Conservation (phyloP, 108 stramenopile species). For the Conticribra weissflogii region DNA sequence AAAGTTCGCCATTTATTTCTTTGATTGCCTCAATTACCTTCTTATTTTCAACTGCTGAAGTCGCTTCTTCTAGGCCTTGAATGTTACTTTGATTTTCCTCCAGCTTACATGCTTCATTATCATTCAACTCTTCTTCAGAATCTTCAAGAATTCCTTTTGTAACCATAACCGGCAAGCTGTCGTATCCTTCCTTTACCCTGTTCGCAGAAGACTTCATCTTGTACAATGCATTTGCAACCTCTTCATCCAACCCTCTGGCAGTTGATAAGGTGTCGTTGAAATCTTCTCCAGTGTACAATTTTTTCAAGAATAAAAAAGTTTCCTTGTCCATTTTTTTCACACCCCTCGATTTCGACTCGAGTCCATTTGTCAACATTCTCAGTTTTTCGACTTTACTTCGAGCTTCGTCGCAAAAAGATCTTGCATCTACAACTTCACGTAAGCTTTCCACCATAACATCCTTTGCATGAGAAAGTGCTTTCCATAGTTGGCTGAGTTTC, state of each 20-base stretch:
- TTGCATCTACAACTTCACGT: constrained; percentile 38
- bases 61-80: constrained; percentile 33
- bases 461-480: constrained; percentile 57
- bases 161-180: constrained; percentile 40
- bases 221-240: constrained; percentile 27
- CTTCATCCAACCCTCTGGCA: constrained; percentile 53
- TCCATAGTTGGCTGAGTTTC: constrained; percentile 52
- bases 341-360: constrained; percentile 31
- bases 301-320: constrained; percentile 16
- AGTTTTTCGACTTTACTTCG: constrained; percentile 36
- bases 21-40: constrained; percentile 37
- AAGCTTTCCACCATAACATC: constrained; percentile 57
- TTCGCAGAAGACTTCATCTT: constrained; percentile 34
- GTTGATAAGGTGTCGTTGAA: constrained; percentile 42
- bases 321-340: constrained; percentile 23
- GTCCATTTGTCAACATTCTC: constrained; percentile 4
- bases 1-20: constrained; percentile 25
- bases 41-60: constrained; percentile 40
- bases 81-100: constrained; percentile 22
- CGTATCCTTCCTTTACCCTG: constrained; percentile 51
- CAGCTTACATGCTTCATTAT: constrained; percentile 5
- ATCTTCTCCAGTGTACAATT: constrained; percentile 31
- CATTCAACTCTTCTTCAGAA: background rate
- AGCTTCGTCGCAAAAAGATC: constrained; percentile 41
- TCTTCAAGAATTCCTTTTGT: constrained; percentile 38